Conservation (phyloP, 768 basidiomycete genomes). For the Mycena floridula region DNA sequence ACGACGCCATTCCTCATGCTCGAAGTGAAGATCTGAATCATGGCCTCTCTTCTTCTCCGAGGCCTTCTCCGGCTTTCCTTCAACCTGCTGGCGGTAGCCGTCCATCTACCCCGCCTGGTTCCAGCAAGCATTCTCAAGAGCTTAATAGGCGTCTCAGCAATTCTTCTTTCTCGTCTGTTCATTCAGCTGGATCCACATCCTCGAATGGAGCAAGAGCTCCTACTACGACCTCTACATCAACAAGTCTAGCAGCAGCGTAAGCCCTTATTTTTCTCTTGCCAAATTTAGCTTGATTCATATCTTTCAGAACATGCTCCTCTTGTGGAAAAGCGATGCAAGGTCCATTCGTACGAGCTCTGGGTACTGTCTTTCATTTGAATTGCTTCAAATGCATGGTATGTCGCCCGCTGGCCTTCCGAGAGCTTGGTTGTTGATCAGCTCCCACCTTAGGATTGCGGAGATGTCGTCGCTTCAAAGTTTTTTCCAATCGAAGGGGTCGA, state of each 20-base stretch:
- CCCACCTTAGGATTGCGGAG: constrained; percentile 77
- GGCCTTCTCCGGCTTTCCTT: constrained; percentile 49
- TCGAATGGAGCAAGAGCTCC: constrained; percentile 40
- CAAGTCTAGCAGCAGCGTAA: constrained; percentile 55
- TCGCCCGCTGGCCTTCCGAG: constrained; percentile 11
- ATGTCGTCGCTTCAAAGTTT: constrained; percentile 96
- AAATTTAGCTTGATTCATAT: constrained; percentile 19
- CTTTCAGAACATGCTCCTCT: constrained; percentile 61
- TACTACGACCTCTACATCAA: constrained; percentile 50
- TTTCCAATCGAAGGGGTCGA: constrained; percentile 95
- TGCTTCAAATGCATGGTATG: constrained; percentile 97
- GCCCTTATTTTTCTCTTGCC: constrained; percentile 25
- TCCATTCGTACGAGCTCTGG: constrained; percentile 92
- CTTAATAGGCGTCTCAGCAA: no score
- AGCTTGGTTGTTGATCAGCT: constrained; percentile 5
- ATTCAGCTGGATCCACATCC: constrained; percentile 42
- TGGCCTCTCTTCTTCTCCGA: constrained; percentile 29
- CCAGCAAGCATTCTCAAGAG: no score
- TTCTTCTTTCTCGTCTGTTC: no score
- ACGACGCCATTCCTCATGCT: constrained; percentile 40
- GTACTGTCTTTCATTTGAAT: constrained; percentile 91
- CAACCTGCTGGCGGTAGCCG: constrained; percentile 17
- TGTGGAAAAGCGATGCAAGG: constrained; percentile 85
- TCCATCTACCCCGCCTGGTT: background rate
- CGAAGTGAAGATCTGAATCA: constrained; percentile 75